These are phyloP conservation scores for Aspergillus diversus DNA, from an alignment of 495 filamentous ascomycete genomes.

Conservation along the genomic window DNA sequence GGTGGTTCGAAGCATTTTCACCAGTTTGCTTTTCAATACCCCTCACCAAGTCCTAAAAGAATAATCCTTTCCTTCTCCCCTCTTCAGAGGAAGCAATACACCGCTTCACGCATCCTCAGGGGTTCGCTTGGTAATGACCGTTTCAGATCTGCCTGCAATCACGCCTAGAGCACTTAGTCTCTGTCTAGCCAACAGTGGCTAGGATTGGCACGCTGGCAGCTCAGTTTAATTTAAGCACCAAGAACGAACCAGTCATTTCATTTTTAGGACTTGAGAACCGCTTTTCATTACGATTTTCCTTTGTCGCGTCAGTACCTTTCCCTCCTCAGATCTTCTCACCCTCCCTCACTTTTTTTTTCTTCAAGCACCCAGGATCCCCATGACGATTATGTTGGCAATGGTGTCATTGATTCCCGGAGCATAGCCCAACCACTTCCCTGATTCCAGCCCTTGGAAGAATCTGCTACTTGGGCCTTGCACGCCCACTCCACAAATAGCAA, in stretches of 20 bases:
- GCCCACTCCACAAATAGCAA: conserved; percentile 8
- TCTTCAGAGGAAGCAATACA: neutral
- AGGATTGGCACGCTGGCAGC: conserved; percentile 13
- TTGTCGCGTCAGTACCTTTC: conserved; percentile 20
- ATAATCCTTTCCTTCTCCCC: too few species aligned
- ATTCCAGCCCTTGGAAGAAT: neutral
- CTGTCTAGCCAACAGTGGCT: conserved; percentile 13
- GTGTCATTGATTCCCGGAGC: conserved; percentile 6
- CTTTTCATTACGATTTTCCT: conserved; percentile 16
- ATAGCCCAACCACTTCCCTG: neutral
- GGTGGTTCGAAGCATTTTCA: conserved; percentile 3
- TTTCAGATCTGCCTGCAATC: conserved; percentile 23
- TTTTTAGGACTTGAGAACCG: conserved; percentile 6
- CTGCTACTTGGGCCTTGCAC: conserved; percentile 14
- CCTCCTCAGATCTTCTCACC: conserved; percentile 13
- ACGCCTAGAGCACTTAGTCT: conserved; percentile 19
- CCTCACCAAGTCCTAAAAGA: too few species aligned
- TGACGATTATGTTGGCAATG: conserved; percentile 9
- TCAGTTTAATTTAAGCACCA: conserved; percentile 24
- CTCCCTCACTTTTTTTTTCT: conserved; percentile 9
- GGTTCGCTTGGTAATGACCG: conserved; percentile 15
- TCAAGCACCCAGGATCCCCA: neutral
- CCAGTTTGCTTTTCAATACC: neutral
- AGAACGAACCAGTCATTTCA: conserved; percentile 21
- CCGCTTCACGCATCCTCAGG: conserved; percentile 9